Evolutionary conservation across 2,329 filamentous ascomycete genomes (phyloP), one percentile per base, ranked within the genome.

Genomic region (Stemphylium beticola): DNA sequence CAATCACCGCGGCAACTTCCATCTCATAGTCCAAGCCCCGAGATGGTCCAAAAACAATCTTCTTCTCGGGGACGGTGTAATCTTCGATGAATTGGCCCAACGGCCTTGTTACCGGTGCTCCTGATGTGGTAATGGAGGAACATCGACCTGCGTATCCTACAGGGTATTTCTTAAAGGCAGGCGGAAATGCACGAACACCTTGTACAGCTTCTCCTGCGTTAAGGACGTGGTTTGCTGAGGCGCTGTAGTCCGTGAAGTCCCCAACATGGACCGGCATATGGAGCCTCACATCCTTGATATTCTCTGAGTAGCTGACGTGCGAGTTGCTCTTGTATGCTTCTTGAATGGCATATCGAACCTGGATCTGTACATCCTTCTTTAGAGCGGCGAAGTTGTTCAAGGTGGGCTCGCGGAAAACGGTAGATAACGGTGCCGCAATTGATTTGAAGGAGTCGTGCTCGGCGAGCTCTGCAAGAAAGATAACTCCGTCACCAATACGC

Each of bases 181-280:
- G 61, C 15, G 69, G 68, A 10, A 65, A 63, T 7, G 57, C 39
- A 2, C 69, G 61, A 1, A 43, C 52, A 8, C 68, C 68, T 12
- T 55, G 36, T 3, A 73, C 61, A 3, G 69, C 68, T 58, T 70
- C 66, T 73, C 78, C 55, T 71, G 79, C 82, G 40, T 85, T 86
- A 42, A 78, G 75, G 24, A 81, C 77, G 56, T 86, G 83, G 39
- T 84, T 78, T 8, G 78, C 73, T 0, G 80, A 83, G 51, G 81
- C 83, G 2, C 80, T 83, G 69, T 85, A 86, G 67, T 87, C 85
- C 39, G 78, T 82, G 63, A 86, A 88, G 32, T 83, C 84, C 4
- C 78, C 77, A 15, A 85, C 80, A 3, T 75, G 68, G 33, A 88
- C 71, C 0, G 86, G 86, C 0, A 87, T 65, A 62, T 87, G 81